These are phyloP conservation scores for Filosporella fistucella DNA, from an alignment of 495 filamentous ascomycete genomes.

Conservation along the genomic window DNA sequence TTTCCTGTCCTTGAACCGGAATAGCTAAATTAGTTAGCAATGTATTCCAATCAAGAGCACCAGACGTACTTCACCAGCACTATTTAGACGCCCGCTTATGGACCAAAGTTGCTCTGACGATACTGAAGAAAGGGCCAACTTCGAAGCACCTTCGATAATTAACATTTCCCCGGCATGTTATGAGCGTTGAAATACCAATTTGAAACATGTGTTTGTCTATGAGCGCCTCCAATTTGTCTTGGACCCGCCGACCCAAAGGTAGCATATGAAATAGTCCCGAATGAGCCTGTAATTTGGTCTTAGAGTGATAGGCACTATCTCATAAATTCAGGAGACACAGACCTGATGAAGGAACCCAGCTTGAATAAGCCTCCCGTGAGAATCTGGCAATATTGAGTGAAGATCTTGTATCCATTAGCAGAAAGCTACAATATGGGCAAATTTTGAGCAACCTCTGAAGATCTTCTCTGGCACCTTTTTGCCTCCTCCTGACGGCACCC, in stretches of 20 bases:
- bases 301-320: constrained; percentile 2
- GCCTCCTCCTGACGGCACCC: constrained; percentile 69
- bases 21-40: constrained; percentile 49
- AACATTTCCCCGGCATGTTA: neutral
- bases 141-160: constrained; percentile 67
- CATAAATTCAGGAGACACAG: constrained; percentile 4
- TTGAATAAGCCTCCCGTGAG: constrained; percentile 67
- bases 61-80: constrained; percentile 32
- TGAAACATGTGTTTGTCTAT: constrained; percentile 86
- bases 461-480: constrained; percentile 35
- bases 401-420: no score
- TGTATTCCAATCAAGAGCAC: neutral
- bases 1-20: constrained; percentile 76
- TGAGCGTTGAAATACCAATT: constrained; percentile 47
- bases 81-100: constrained; percentile 40
- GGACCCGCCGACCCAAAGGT: constrained; percentile 83
- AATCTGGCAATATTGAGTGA: constrained; percentile 43
- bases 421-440: no score
- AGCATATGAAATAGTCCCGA: constrained; percentile 91
- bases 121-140: constrained; percentile 81
- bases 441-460: no score
- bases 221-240: constrained; percentile 79
- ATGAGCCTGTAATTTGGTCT: constrained; percentile 51
- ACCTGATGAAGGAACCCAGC: constrained; percentile 81
- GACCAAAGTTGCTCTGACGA: constrained; percentile 84